Evolutionary conservation across 768 basidiomycete genomes (phyloP), one percentile per base, ranked within the genome.

Genomic region (Punctularia strigosozonata): DNA sequence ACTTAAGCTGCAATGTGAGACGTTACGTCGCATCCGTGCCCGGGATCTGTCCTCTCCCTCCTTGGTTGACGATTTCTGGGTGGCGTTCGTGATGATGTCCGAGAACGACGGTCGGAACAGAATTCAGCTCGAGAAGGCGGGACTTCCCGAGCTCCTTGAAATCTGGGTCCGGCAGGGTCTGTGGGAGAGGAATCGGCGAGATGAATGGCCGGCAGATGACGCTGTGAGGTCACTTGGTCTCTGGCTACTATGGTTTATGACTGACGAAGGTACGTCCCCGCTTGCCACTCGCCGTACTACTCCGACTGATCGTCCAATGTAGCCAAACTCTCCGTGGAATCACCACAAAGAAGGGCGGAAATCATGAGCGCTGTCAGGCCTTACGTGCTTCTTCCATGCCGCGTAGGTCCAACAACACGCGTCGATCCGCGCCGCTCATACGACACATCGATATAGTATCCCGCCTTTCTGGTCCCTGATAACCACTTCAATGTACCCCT

Each of bases 71-170:
- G 63, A 71, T 12, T 61, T 84, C 17, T 70, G 68, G 57, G 57
- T 55, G 0, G 63, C 64, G 4, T 73, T 68, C 37, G 48, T 78
- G 31, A 69, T 84, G 64, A 52, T 78, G 53, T 56, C 71, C 3
- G 80, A 83, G 44, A 74, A 79, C 56, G 80, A 83, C 54, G 78
- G 77, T 24, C 68, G 66, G 51, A 84, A 84, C 51, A 62, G 63
- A 25, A 57, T 47, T 3, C 76, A 76, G 55, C 69, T 83, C 35
- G 61, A 69, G 40, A 60, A 56, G 18, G 78, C 73, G 0, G 66
- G 68, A 3, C 59, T 77, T 3, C 62, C 64, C 25, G 44, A 43
- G 4, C 75, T 70, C 31, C 60, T 73, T 6, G 63, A 69, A 34
- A 15, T 39, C 2, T 73, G 66, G 40, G 52, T 77, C 25, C 63